These are phyloP conservation scores for Pythium chondricola DNA, from an alignment of 352 stramenopile species.

Conservation along the genomic window DNA sequence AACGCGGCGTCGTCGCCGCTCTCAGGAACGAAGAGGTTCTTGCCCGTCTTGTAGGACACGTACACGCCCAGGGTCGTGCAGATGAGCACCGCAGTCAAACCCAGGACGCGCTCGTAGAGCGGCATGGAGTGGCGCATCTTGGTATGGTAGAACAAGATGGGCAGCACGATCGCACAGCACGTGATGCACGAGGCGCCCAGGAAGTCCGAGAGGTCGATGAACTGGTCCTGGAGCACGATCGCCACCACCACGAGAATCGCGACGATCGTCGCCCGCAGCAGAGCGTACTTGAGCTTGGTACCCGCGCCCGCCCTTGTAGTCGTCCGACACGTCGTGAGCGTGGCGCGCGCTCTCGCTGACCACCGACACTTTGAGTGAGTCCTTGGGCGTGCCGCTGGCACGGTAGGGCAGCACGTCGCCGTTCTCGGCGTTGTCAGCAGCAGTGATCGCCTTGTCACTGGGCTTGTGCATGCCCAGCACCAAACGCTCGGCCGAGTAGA, in stretches of 20 bases:
- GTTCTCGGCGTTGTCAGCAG: conserved; percentile 10
- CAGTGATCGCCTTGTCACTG: too few relatives aligned
- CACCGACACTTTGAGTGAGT: conserved; percentile 1
- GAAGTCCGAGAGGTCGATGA: conserved; percentile 62
- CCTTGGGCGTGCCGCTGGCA: conserved; percentile 8
- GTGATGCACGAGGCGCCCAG: conserved; percentile 52
- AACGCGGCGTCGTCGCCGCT: conserved; percentile 14
- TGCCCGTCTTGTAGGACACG: conserved; percentile 44
- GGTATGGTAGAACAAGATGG: conserved; percentile 70
- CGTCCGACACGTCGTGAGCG: conserved; percentile 29
- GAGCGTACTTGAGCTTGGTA: too few relatives aligned
- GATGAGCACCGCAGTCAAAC: conserved; percentile 30
- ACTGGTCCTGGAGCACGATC: conserved; percentile 37
- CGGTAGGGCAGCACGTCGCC: conserved; percentile 18
- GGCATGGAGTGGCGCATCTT: conserved; percentile 40
- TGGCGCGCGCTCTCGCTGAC: conserved; percentile 21
- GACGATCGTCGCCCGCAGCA: conserved; percentile 50
- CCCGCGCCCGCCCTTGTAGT: conserved; percentile 43
- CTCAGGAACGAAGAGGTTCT: conserved; percentile 38
- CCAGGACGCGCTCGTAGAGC: conserved; percentile 25
- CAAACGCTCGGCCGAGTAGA: conserved; percentile 44
- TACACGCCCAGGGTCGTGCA: conserved; percentile 40
- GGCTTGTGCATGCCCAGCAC: conserved; percentile 48
- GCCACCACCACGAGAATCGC: conserved; percentile 31
- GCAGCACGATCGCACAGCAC: conserved; percentile 59